Base-by-base conservation (phyloP, 768 basidiomycete species). In the Panaeolus papilionaceus region DNA sequence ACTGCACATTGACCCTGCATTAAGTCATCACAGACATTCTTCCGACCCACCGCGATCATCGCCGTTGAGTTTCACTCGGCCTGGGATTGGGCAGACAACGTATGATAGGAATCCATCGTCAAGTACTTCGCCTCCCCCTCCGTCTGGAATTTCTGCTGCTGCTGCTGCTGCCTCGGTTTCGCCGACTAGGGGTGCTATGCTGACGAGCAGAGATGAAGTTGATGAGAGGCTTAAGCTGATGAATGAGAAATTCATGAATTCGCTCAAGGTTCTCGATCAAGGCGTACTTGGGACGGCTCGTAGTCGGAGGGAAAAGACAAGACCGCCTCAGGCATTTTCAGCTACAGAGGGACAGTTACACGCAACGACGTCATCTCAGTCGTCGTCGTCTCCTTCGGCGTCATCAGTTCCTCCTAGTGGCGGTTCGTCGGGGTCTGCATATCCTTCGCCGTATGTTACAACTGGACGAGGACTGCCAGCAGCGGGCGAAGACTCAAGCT, bases 171-270 rank as follows among this genome's bases (percentile, higher is more conserved):
- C 42, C 9, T 37, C 64, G 38, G 20, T 38, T 38, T 77, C 75
- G 2, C 75, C 78, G 7, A 67, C 66, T 23, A 70, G 75, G 28
- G 86, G 85, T 9, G 83, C 87, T 18, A 85, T 92, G 84, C 78
- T 91, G 38, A 90, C 90, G n/a, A 87, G 82, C 38, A 87, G 85
- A 69, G 81, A 83, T 4, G 92, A 89, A 66, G 87, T 93, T 2
- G 90, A 91, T 64, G 88, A 88, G 75, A 80, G 85, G 68, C 74
- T 93, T 64, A 79, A 78, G 61, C 81, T 82, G 77, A 90, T 93
- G 92, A 87, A 91, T 66, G 89, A 89, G 70, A 80, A 82, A 47
- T 93, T 93, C 75, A 69, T 87, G 71, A 85, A 83, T 65, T 90
- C 88, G 61, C 77, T 93, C 38, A 86, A 88, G 66, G 89, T 88